A percentile compares a stretch with the other conserved stretches of the same genome.
Evolutionary conservation across 2,329 filamentous ascomycete genomes (phyloP).

Genomic region (Dactylellina parvicollis): DNA sequence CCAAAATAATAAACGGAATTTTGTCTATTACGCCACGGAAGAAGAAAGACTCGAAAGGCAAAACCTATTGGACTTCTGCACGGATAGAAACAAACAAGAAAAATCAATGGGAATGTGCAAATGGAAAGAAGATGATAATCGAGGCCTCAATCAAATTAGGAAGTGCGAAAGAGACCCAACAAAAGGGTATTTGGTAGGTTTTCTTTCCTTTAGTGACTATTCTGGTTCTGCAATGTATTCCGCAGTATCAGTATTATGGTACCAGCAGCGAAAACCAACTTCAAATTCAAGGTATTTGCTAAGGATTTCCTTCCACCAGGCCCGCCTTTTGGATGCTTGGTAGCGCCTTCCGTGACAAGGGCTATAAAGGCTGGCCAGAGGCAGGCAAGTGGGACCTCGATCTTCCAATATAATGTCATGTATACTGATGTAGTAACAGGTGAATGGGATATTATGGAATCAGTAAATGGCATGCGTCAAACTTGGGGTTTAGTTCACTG

Average conservation of each 20-base stretch:
- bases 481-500: slow-evolving; percentile 63
- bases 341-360: slow-evolving; percentile 60
- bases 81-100: slow-evolving; percentile 62
- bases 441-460: slow-evolving; percentile 65
- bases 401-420: not conserved
- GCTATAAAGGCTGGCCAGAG: slow-evolving; percentile 62
- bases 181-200: slow-evolving; percentile 35
- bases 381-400: not conserved
- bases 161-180: slow-evolving; percentile 6
- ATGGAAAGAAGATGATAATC: slow-evolving; percentile 61
- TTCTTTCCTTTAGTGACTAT: too few relatives aligned
- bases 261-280: not conserved
- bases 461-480: slow-evolving; percentile 61
- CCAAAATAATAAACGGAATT: slow-evolving; percentile 61
- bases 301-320: slow-evolving; percentile 59
- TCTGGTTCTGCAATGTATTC: too few relatives aligned
- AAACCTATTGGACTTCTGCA: slow-evolving; percentile 62
- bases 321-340: slow-evolving; percentile 65
- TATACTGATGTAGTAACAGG: slow-evolving; percentile 56
- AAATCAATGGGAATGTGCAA: slow-evolving; percentile 59
- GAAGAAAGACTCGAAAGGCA: slow-evolving; percentile 41
- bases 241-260: too few relatives aligned
- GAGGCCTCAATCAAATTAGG: slow-evolving; percentile 61
- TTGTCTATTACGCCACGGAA: slow-evolving; percentile 62
- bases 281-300: not conserved